Evolutionary conservation across 257 asterid genomes (phyloP), one percentile per base, ranked within the genome.

Genomic region (Capsicum rhomboideum): DNA sequence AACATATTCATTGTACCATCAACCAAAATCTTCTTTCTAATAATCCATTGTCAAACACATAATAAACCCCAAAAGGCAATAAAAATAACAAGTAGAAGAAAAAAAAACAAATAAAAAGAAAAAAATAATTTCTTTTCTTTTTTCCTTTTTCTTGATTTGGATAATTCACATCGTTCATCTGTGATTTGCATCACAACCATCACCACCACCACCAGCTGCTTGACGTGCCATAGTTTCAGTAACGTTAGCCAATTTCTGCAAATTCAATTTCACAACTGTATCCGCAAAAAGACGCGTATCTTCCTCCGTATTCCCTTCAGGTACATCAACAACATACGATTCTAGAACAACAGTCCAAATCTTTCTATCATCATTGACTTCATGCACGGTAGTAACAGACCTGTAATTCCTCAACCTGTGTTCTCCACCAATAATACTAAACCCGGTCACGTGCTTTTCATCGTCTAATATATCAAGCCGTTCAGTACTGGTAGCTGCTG

Each of bases 401-500:
- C 84, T 59, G 88, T 95, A 95, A 66, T 94, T 95, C 91, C 87
- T 85, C 84, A 94, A 84, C 82, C 99, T 79, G 84, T 95, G 99
- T 83, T 95, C 97, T 4, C 99, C 99, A 8, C 99, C 99, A 52
- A 87, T 85, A 78, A 93, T 92, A 85, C 95, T 94, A 79, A 95
- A 91, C 0, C 99, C 99, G 17, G 94, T 92, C 40, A 95, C 93
- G 88, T 92, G 96, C 26, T 93, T 90, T 49, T 85, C 91, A 20
- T 95, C 98, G 87, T 95, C 97, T 37, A 94, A 80, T 10, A 93
- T 28, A 55, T 95, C 98, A 23, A 95, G 91, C 82, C 99, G 78
- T 89, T 95, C 99, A 11, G 93, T 90, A 90, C 98, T 95, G 79
- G 97, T 95, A 3, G 94, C 97, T 1, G 99, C 99, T 84, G 98